Conservation (phyloP, 306 rosid species). For the Dalbergia cultrata region DNA sequence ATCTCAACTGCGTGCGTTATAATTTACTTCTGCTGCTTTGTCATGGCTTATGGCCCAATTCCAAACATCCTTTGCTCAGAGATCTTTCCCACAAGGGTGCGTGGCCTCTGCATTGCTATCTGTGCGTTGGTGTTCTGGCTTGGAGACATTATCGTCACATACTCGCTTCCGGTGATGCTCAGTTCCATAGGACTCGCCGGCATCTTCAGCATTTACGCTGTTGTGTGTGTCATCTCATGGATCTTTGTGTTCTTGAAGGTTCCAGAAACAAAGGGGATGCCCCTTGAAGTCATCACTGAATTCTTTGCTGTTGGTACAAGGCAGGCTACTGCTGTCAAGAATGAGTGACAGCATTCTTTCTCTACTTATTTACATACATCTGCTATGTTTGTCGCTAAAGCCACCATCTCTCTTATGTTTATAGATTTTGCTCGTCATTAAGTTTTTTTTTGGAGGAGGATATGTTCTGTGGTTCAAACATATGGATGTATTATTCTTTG, state of each 20-base stretch:
- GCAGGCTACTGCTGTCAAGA: constrained; percentile 61
- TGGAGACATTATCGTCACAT: constrained; percentile 75
- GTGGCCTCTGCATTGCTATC: constrained; percentile 85
- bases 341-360: constrained; percentile 44
- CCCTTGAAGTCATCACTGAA: constrained; percentile 85
- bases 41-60: constrained; percentile 79
- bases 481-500: constrained; percentile 42
- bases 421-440: constrained; percentile 44
- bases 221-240: constrained; percentile 70
- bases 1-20: constrained; percentile 72
- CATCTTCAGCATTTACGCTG: constrained; percentile 68
- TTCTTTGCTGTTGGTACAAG: constrained; percentile 77
- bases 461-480: constrained; percentile 41
- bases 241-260: constrained; percentile 75
- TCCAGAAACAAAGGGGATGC: constrained; percentile 95
- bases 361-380: background rate
- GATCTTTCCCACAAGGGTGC: constrained; percentile 85
- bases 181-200: constrained; percentile 67
- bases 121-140: constrained; percentile 78
- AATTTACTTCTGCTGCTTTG: constrained; percentile 71
- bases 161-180: constrained; percentile 74
- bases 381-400: constrained; percentile 36
- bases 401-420: constrained; percentile 29
- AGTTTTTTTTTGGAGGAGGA: constrained; percentile 31
- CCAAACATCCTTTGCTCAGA: constrained; percentile 85